Conservation (phyloP, 345 rosid genomes). For the Murraya koenigii region DNA sequence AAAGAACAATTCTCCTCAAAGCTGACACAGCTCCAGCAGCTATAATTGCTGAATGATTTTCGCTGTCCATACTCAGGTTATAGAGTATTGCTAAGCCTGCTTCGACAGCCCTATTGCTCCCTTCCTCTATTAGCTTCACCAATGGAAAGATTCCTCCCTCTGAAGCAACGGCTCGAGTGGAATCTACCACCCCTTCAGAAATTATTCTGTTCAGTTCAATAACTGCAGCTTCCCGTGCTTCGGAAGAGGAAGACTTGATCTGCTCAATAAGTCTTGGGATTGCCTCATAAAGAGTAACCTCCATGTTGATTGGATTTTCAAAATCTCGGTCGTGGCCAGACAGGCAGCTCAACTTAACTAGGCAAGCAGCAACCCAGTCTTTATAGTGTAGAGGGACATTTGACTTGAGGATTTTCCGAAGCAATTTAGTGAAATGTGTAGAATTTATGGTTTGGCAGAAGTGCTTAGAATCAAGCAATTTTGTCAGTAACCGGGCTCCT, state of each 20-base stretch:
- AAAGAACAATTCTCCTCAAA: slow-evolving; percentile 63
- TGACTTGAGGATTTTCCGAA: slow-evolving; percentile 52
- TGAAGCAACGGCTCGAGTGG: slow-evolving; percentile 53
- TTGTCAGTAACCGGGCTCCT: slow-evolving; percentile 68
- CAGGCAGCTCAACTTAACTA: slow-evolving; percentile 54
- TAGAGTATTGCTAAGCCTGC: slow-evolving; percentile 71
- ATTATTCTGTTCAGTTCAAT: slow-evolving; percentile 76
- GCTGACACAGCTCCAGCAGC: slow-evolving; percentile 80
- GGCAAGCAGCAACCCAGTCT: slow-evolving; percentile 81
- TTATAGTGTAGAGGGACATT: slow-evolving; percentile 51
- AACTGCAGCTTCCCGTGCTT: slow-evolving; percentile 68
- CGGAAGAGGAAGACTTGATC: slow-evolving; percentile 45
- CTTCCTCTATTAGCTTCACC: slow-evolving; percentile 63
- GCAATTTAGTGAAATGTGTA: slow-evolving; percentile 31
- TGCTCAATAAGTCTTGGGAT: slow-evolving; percentile 77
- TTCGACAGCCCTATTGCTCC: slow-evolving; percentile 53
- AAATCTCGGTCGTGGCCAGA: slow-evolving; percentile 31
- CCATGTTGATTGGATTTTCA: slow-evolving; percentile 53
- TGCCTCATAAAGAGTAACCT: slow-evolving; percentile 71
- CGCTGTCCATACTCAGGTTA: slow-evolving; percentile 78
- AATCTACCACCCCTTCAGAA: slow-evolving; percentile 61
- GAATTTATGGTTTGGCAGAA: slow-evolving; percentile 41
- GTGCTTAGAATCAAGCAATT: slow-evolving; percentile 62
- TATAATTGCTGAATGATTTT: slow-evolving; percentile 65
- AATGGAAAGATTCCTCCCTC: slow-evolving; percentile 65